These are phyloP conservation scores for Barnettozyma sucrosica DNA, from an alignment of 805 yeast species.

Conservation along the genomic window DNA sequence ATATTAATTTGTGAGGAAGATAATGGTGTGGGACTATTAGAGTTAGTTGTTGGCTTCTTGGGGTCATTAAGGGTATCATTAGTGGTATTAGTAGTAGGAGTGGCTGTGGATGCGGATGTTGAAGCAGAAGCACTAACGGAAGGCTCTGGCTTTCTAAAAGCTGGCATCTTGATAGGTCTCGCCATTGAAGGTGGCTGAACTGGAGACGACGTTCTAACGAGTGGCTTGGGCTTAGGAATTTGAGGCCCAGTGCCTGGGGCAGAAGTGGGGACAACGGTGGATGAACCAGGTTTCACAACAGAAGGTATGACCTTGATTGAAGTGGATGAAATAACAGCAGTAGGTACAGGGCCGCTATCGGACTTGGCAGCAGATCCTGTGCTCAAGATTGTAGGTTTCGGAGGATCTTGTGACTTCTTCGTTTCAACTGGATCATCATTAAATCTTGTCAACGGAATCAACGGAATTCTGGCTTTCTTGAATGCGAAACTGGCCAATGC, in stretches of 20 bases:
- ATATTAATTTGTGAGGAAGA: not conserved
- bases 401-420: not conserved
- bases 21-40: not conserved
- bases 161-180: slow-evolving; percentile 21
- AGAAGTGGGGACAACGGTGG: not conserved
- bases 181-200: slow-evolving; percentile 19
- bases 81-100: not conserved
- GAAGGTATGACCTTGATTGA: not conserved
- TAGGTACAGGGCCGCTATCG: not conserved
- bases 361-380: not conserved
- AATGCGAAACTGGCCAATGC: slow-evolving; percentile 18
- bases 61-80: not conserved
- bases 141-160: slow-evolving; percentile 10
- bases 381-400: not conserved
- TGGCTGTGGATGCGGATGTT: slow-evolving; percentile 2
- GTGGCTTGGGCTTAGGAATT: slow-evolving; percentile 3
- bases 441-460: slow-evolving; percentile 17
- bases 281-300: not conserved
- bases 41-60: not conserved
- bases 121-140: not conserved
- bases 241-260: not conserved
- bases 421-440: slow-evolving; percentile 3
- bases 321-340: not conserved
- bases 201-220: slow-evolving; percentile 1
- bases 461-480: slow-evolving; percentile 24